phyloP scores from a whole-genome alignment of 225 moss, liverwort and hornwort genomes.

The Polytrichum commune region DNA sequence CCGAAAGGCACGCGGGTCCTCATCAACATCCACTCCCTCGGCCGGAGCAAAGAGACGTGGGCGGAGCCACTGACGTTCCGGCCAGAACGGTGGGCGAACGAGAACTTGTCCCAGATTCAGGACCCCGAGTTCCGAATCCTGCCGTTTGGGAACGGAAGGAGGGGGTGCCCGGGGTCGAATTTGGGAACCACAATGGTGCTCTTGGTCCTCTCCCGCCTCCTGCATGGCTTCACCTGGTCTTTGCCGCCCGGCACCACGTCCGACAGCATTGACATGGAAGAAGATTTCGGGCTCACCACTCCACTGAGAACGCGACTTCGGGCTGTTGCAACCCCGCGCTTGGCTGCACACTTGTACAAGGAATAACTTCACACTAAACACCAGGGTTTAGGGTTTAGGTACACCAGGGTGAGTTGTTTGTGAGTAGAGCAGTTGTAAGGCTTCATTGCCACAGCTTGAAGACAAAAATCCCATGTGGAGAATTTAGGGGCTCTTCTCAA shows the following conservation, averaged over 20 bases:
- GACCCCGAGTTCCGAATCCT: slow-evolving; percentile 8
- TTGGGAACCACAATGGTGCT: slow-evolving; percentile 15
- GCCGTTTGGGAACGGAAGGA: slow-evolving; percentile 17
- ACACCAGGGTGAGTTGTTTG: no score
- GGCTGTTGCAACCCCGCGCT: slow-evolving; percentile 3
- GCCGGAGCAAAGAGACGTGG: slow-evolving; percentile 6
- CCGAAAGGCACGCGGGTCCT: slow-evolving; percentile 23
- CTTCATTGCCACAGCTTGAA: no score
- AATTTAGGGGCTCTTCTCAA: no score
- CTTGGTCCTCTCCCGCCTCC: slow-evolving; percentile 11
- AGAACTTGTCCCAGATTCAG: slow-evolving; percentile 2
- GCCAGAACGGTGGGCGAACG: slow-evolving; percentile 11
- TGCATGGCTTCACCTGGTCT: slow-evolving; percentile 18
- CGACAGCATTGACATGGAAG: slow-evolving; percentile 14
- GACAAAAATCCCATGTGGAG: no score
- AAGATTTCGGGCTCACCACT: slow-evolving; percentile 16
- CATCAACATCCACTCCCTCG: slow-evolving; percentile 21
- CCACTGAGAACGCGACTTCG: slow-evolving; percentile 5
- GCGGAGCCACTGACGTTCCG: slow-evolving; percentile 6
- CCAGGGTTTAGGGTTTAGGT: no score
- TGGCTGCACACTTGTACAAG: slow-evolving; percentile 9
- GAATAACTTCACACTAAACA: no score
- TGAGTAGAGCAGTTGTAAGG: no score
- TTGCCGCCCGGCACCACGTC: background rate
- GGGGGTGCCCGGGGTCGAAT: slow-evolving; percentile 7